A percentile compares a stretch with the other conserved stretches of the same genome.
phyloP scores from a whole-genome alignment of 2,329 filamentous ascomycete species.

The Claviceps sp. region DNA sequence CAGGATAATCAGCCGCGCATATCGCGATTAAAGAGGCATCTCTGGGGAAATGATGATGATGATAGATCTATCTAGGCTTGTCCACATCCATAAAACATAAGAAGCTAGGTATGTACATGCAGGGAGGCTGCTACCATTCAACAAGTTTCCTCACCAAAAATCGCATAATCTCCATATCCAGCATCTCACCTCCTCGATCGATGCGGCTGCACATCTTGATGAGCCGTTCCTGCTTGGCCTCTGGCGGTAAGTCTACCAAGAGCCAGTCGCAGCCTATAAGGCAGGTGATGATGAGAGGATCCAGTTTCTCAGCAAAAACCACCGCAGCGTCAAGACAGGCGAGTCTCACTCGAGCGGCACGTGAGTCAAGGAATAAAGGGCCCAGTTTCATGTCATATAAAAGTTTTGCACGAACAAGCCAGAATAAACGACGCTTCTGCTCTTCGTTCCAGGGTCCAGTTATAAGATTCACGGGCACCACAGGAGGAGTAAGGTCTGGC shows the following conservation, averaged over 20 bases:
- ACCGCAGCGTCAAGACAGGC: slow-evolving; percentile 24
- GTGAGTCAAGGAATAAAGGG: too few species aligned
- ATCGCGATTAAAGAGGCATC: too few species aligned
- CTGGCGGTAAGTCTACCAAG: slow-evolving; percentile 16
- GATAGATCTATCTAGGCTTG: too few species aligned
- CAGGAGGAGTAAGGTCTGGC: slow-evolving; percentile 24
- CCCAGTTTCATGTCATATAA: slow-evolving; percentile 10
- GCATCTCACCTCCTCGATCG: slow-evolving; percentile 17
- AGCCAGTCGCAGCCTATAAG: slow-evolving; percentile 14
- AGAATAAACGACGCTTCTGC: slow-evolving; percentile 26
- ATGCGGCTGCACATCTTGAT: slow-evolving; percentile 15
- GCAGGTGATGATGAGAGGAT: slow-evolving; percentile 17
- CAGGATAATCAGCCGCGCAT: too few species aligned
- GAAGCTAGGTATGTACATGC: too few species aligned
- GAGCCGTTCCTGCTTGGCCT: slow-evolving; percentile 15
- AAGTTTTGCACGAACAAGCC: slow-evolving; percentile 29
- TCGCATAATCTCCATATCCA: too few species aligned
- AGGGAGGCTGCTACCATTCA: too few species aligned
- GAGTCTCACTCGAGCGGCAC: slow-evolving; percentile 27
- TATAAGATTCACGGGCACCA: slow-evolving; percentile 21
- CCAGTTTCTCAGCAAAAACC: slow-evolving; percentile 15
- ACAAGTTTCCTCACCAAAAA: too few species aligned
- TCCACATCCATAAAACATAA: too few species aligned
- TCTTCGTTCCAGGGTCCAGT: too few species aligned
- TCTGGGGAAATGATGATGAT: too few species aligned